Percentiles rank a stretch among this genome's conserved stretches.
Evolutionary conservation across 352 stramenopile species (phyloP).

Genomic region (Phytophthora pisi): DNA sequence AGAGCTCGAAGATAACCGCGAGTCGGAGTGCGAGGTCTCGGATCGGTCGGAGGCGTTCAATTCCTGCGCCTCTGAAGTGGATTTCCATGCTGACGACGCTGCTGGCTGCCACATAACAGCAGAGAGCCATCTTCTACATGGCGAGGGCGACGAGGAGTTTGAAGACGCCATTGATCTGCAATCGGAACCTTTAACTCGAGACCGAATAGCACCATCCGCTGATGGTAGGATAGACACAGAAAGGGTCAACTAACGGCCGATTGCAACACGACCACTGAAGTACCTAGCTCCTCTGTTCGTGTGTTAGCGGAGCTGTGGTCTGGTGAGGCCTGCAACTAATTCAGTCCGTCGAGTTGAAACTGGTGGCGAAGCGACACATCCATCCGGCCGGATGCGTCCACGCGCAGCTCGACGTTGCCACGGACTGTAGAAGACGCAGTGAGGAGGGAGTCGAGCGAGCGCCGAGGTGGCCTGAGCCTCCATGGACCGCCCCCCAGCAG

Average conservation of each 20-base stretch:
- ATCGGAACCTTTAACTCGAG: background rate
- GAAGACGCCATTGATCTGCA: conserved; percentile 29
- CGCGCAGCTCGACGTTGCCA: conserved; percentile 6
- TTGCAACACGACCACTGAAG: background rate
- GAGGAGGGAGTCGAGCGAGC: background rate
- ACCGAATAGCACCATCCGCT: background rate
- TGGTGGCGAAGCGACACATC: conserved; percentile 24
- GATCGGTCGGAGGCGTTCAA: conserved; percentile 28
- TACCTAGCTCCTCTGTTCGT: too few relatives aligned
- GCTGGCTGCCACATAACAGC: background rate
- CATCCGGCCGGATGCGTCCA: conserved; percentile 20
- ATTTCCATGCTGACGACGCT: background rate
- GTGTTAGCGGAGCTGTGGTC: too few relatives aligned
- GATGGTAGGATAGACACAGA: conserved; percentile 3
- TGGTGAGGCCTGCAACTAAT: conserved; percentile 6
- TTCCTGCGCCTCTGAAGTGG: conserved; percentile 28
- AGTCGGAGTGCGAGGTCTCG: conserved; percentile 25
- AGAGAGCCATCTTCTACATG: background rate
- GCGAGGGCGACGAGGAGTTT: conserved; percentile 16
- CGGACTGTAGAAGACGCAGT: conserved; percentile 9
- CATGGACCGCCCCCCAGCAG: conserved; percentile 22
- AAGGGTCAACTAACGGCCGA: background rate
- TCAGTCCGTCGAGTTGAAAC: conserved; percentile 16
- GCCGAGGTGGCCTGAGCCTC: background rate
- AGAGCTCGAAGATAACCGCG: conserved; percentile 10